Evolutionary conservation across 1,139 yeast species (phyloP), one percentile per base, ranked within the genome.

Genomic region (Ogataea hybrid): DNA sequence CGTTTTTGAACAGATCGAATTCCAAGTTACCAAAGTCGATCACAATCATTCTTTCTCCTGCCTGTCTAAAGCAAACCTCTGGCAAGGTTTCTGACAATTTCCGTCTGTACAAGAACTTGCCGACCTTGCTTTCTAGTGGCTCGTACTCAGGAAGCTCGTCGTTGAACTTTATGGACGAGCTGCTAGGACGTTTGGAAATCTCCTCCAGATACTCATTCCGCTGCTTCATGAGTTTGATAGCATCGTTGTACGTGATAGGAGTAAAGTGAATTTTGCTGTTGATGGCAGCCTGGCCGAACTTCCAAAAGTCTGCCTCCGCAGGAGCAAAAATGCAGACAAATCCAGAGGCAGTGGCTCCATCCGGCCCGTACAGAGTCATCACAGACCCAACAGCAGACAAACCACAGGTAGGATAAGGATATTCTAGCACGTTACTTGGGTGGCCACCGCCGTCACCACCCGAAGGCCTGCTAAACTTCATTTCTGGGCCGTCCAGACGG

Each of bases 361-460:
- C 70, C 27, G 60, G 59, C 12, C 68, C 69, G 50, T 64, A 65
- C 20, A 65, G 49, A 16, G 63, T 58, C 55, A 63, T 56, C 9
- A 50, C 54, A 25, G 58, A 57, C 10, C 70, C 70, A 32, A 65
- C 68, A 6, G 64, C 58, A 51, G 67, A 62, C 12, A 65, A 46
- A 17, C 70, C 69, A 49, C 69, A 61, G 2, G 64, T 55, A 14
- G 69, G 68, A 40, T 65, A 66, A 1, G 65, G 64, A 44, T 63
- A 65, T 40, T 65, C 70, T 16, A 65, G 47, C 15, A 65, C 57
- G 43, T 65, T 65, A 48, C 64, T 57, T 18, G 70, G 70, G 50
- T 65, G 69, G 11, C 67, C 58, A 14, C 70, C 70, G 21, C 70
- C 70, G 48, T 65, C 70, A 14, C 63, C 65, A 20, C 70, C 70